phyloP scores from a whole-genome alignment of 2,329 filamentous ascomycete genomes.

The Bipolaris victoriae region DNA sequence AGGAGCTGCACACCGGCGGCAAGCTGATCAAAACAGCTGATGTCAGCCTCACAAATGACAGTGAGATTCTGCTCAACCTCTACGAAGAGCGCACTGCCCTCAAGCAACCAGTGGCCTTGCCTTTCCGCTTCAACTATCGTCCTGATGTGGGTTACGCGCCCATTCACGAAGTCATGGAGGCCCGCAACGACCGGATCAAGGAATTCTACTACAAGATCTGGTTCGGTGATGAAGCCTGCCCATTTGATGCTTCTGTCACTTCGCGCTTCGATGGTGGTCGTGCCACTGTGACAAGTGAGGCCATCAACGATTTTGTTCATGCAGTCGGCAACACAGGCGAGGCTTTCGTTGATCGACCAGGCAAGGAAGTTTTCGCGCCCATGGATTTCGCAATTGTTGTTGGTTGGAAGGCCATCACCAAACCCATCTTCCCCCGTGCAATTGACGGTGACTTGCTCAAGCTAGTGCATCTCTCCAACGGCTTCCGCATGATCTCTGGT shows the following conservation, averaged over 20 bases:
- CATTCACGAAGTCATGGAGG: conserved; percentile 94
- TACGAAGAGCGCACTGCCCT: conserved; percentile 92
- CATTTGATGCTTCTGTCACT: conserved; percentile 84
- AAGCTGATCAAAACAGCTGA: conserved; percentile 90
- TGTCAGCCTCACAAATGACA: conserved; percentile 74
- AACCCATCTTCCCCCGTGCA: conserved; percentile 95
- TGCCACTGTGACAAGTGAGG: conserved; percentile 84
- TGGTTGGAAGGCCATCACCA: conserved; percentile 98
- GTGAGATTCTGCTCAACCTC: conserved; percentile 85
- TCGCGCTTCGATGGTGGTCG: conserved; percentile 89
- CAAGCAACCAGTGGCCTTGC: conserved; percentile 79
- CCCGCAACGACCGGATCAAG: conserved; percentile 97
- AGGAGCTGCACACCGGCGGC: conserved; percentile 84
- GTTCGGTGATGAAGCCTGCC: conserved; percentile 86
- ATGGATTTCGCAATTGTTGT: conserved; percentile 99
- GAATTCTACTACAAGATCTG: conserved; percentile 98
- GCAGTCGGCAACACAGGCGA: conserved; percentile 97
- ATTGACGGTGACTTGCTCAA: conserved; percentile 97
- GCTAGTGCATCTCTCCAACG: conserved; percentile 94
- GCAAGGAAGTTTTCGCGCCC: conserved; percentile 90
- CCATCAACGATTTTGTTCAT: conserved; percentile 98
- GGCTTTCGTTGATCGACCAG: conserved; percentile 93
- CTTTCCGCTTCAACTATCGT: conserved; percentile 89
- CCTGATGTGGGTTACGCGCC: conserved; percentile 97
- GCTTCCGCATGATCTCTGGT: conserved; percentile 97